Percentiles rank a stretch among this genome's conserved stretches.
Conservation (phyloP, 345 rosid genomes). For the Diplotaxis tenuifolia region DNA sequence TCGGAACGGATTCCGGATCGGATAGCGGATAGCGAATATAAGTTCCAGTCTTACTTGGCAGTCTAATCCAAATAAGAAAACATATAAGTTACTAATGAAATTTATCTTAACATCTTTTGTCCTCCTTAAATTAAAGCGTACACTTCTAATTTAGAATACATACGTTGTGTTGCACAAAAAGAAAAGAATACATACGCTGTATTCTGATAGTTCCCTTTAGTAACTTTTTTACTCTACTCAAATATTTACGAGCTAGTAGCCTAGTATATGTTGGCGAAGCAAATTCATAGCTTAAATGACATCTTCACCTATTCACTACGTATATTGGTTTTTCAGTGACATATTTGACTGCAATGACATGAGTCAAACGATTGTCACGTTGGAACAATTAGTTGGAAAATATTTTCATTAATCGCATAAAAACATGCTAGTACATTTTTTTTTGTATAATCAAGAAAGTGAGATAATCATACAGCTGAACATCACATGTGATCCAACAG, state of each 20-base stretch:
- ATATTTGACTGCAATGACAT: neutral
- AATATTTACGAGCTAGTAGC: neutral
- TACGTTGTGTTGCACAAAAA: no score
- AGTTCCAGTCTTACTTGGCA: no score
- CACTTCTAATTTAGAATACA: neutral
- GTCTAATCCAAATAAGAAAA: no score
- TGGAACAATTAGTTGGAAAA: neutral
- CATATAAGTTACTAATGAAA: no score
- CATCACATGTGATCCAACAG: constrained; percentile 23
- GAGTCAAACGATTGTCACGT: constrained; percentile 29
- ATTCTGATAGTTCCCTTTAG: neutral
- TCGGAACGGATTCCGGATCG: no score
- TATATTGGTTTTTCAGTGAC: neutral
- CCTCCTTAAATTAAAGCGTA: no score
- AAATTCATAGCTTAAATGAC: neutral
- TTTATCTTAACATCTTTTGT: no score
- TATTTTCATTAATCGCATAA: neutral
- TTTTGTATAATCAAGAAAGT: no score
- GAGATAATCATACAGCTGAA: no score
- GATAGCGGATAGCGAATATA: no score
- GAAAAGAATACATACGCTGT: neutral
- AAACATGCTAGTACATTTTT: no score
- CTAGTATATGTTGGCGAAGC: neutral
- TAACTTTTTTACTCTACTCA: no score
- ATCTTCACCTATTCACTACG: neutral